phyloP scores from a whole-genome alignment of 305 asterid genomes.

The Fraxinus baroniana region DNA sequence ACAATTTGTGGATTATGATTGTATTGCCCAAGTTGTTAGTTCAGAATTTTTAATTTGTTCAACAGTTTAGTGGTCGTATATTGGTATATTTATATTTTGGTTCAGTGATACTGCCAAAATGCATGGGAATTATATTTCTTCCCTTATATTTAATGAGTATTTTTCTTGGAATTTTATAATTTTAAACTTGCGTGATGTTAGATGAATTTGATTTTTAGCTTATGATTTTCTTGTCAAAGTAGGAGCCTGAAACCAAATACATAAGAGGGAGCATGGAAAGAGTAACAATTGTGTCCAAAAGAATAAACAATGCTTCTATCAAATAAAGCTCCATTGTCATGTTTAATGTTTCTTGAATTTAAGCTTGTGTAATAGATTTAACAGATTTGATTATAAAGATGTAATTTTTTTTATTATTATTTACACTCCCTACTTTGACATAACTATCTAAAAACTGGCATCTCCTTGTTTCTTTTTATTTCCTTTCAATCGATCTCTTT shows the following conservation, averaged over 20 bases:
- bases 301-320: background rate
- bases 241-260: background rate
- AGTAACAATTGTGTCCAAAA: background rate
- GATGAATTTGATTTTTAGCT: background rate
- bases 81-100: background rate
- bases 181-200: no score
- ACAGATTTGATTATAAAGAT: constrained; percentile 2
- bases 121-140: background rate
- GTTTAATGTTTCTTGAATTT: background rate
- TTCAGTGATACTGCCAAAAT: background rate
- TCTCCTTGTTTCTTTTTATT: background rate
- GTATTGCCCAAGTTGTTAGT: no score
- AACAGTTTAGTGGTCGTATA: background rate
- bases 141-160: background rate
- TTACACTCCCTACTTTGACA: background rate
- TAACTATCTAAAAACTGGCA: constrained; percentile 1
- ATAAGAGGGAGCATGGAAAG: constrained; percentile 5
- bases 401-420: background rate
- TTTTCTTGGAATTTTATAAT: no score
- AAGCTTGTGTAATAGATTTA: constrained; percentile 6
- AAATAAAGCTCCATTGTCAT: background rate
- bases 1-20: no score
- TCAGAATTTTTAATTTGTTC: no score
- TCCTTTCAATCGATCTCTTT: no score
- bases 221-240: background rate